Evolutionary conservation across 208 protist species (phyloP), one percentile per base, ranked within the genome.

Genomic region (Naegleria gruberi): DNA sequence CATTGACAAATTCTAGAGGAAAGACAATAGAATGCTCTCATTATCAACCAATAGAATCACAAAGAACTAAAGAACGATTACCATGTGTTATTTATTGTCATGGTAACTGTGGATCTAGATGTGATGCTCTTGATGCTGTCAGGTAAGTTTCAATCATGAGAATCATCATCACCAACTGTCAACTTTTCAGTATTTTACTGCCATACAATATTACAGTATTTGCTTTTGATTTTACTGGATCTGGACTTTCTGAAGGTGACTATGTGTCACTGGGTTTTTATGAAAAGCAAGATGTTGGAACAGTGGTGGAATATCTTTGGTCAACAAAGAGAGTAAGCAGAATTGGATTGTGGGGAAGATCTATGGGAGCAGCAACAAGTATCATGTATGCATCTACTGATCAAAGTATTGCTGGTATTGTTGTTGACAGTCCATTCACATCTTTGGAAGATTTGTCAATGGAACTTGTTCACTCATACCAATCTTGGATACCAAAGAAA

Each of bases 261-360:
- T 98, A 97, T 94, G 97, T 98, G 65, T 97, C 96, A 30, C 94
- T 98, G 43, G 97, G 97, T 26, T 97, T 97, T 92, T 98, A 97
- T 92, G 97, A 98, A 92, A 96, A 97, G 74, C 95, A 98, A 82
- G 97, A 98, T 93, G 91, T 98, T 10, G 93, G 92, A 10, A 93
- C 94, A 0, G 93, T 98, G 46, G 94, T 97, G 8, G 95, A 98
- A 73, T 96, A 97, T 89, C 92, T 98, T 40, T 83, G 93, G 55
- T 44, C 17, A 17, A 46, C 37, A 19, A 45, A 47, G 40, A 83
- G 40, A 26, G 77, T 83, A 19, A 45, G 40, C 26, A 83, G 41
- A 45, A 83, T 83, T 83, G 77, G 92, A 86, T 89, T 98, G 43
- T 98, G 97, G 97, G 97, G 97, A 17, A 93, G 97, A 74, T 97